Base-by-base conservation (phyloP, 331 rosid genomes). In the Prunus yedoensis region DNA sequence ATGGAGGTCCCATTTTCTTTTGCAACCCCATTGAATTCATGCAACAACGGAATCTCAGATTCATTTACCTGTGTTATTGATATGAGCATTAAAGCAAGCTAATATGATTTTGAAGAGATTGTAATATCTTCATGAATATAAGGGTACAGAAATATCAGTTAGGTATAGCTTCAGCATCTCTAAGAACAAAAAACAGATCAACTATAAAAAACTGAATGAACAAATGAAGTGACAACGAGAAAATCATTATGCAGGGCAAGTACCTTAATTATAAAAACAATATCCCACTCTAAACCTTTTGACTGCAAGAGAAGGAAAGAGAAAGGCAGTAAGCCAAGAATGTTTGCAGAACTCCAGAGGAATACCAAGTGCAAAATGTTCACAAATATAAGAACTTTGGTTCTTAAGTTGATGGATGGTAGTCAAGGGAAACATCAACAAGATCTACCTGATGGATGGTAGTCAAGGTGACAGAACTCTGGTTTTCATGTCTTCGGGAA, bases 271-370 rank as follows among this genome's bases (percentile, higher is more conserved):
- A 94, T 86, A 91, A 94, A 94, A 83, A 94, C 99, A 76, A 86
- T 82, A 73, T 94, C 97, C 99, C 99, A 94, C 80, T 94, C 99
- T 83, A 94, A 87, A 75, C 99, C 99, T 82, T 94, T 94, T 41
- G 97, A 93, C 99, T 94, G 68, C 91, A 88, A 8, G 66, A 74
- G 53, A 74, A 76, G 77, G 73, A 43, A 65, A 45, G 23, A 51
- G 46, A 46, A 41, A 77, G 30, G 35, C 1, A 20, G 35, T 66
- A 69, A 73, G 77, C 62, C 63, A 70, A 66, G 66, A 58, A 69
- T 46, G 8, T 57, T 51, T 61, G 59, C 46, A 18, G 56, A 76
- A 53, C 32, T 3, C 60, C 38, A 30, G 16, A 78, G n/a, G 56
- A 32, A 65, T 23, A 53, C 13, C 8, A 30, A 71, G 7, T 17